Conservation (phyloP, 441 rosid genomes). For the Adansonia grandidieri region DNA sequence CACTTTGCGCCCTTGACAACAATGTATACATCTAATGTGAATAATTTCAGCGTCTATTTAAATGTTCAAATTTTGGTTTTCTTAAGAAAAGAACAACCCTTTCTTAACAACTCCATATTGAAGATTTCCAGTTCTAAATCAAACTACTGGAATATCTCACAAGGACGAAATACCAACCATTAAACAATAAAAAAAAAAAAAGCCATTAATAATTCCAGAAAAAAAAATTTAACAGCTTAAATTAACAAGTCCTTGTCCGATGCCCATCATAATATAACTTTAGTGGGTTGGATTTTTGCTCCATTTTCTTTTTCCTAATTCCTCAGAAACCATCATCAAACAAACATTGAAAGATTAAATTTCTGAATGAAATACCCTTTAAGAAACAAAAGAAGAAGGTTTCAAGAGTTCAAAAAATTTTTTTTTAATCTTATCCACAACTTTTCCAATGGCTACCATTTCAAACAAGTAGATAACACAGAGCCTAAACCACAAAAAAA, state of each 20-base stretch:
- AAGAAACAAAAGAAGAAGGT: not conserved
- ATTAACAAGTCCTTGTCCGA: not conserved
- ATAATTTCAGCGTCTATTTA: not conserved
- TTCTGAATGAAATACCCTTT: not conserved
- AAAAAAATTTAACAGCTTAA: not conserved
- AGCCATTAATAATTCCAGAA: not conserved
- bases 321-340: constrained; percentile 7
- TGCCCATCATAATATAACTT: not conserved
- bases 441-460: not conserved
- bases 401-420: not conserved
- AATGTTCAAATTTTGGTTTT: not conserved
- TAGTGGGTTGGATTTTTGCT: not conserved
- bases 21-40: not conserved
- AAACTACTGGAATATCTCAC: not conserved
- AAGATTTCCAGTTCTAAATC: constrained; percentile 2
- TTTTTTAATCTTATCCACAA: not conserved
- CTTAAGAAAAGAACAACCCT: not conserved
- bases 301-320: not conserved
- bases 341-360: not conserved
- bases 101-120: constrained; percentile 1
- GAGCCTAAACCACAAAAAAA: not conserved
- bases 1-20: no score
- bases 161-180: not conserved
- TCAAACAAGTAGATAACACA: not conserved
- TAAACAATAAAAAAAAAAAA: not conserved